These are phyloP conservation scores for Adansonia rubrostipa DNA, from an alignment of 441 rosid species.

Conservation along the genomic window DNA sequence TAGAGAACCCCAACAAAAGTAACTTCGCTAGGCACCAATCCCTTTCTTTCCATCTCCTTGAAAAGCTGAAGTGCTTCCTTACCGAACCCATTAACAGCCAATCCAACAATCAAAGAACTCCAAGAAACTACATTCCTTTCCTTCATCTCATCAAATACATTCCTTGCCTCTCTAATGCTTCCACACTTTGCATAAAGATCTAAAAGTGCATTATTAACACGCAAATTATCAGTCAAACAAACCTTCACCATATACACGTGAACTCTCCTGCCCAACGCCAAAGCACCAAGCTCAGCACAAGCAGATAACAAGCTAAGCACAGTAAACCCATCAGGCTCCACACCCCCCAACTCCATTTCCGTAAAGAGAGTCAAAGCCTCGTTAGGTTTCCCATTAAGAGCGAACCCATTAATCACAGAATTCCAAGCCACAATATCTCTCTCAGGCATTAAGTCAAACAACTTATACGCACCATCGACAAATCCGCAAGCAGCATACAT, in stretches of 20 bases:
- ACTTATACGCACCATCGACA: slow-evolving; percentile 45
- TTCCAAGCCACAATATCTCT: slow-evolving; percentile 87
- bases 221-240: slow-evolving; percentile 54
- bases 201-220: slow-evolving; percentile 60
- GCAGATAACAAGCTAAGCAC: slow-evolving; percentile 74
- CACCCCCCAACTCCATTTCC: slow-evolving; percentile 53
- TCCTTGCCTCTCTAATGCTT: slow-evolving; percentile 50
- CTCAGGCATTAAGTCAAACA: slow-evolving; percentile 67
- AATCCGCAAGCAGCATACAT: slow-evolving; percentile 57
- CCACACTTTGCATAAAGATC: slow-evolving; percentile 81
- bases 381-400: slow-evolving; percentile 58
- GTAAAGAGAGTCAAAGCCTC: slow-evolving; percentile 61
- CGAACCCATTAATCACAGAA: slow-evolving; percentile 79
- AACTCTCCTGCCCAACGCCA: slow-evolving; percentile 64
- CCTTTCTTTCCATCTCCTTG: slow-evolving; percentile 52
- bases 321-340: slow-evolving; percentile 73
- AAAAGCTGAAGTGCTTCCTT: slow-evolving; percentile 65
- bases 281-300: slow-evolving; percentile 77
- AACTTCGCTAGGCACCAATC: slow-evolving; percentile 55
- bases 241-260: slow-evolving; percentile 62
- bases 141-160: slow-evolving; percentile 57
- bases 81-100: slow-evolving; percentile 78
- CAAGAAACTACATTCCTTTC: slow-evolving; percentile 71
- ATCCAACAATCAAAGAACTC: slow-evolving; percentile 76
- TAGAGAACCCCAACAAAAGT: slow-evolving; percentile 76